Evolutionary conservation across 2,329 filamentous ascomycete genomes (phyloP), one percentile per base, ranked within the genome.

Genomic region (Aspergillus glaucus): DNA sequence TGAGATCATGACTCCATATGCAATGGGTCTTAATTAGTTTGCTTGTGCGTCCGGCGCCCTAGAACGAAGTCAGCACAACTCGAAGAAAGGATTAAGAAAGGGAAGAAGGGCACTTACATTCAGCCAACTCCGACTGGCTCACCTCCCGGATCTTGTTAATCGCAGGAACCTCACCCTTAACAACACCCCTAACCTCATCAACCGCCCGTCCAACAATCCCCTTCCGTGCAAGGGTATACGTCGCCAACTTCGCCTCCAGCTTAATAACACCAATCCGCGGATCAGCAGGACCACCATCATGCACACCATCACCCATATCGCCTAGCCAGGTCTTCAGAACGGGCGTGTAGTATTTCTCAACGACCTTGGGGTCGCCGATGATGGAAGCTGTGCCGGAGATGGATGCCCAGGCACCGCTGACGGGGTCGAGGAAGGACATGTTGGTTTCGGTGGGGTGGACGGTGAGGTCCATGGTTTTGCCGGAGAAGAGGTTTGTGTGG

Each of bases 401-500:
- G 2, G 87, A 93, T 0, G 89, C 89, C 90, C 90, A 95, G 67
- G 92, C 84, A 57, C 89, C 88, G 2, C 81, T 80, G n/a, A 59
- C 42, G 55, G 70, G 68, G 66, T 86, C 86, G 58, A 92, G 77
- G 76, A 95, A 95, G 43, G 85, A 81, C 55, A 95, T 78, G 74
- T 95, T 94, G n/a, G 59, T 62, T 73, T 90, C 79, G 58, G 87
- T 79, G 0, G 84, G 75, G 67, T 94, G 84, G 49, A 76, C 75
- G 49, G 80, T 76, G 39, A 95, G 78, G 62, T 95, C 89, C 67
- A 88, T 80, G 4, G 88, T 90, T 78, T 95, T 95, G 72, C 88
- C 83, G 8, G 87, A 90, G 66, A 92, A 87, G 54, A 88, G 90
- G 76, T 95, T 95, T 63, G 89, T 90, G 75, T 93, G 86, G 79